Evolutionary conservation across 257 asterid species (phyloP).

Genomic region (Solanum arcanum): DNA sequence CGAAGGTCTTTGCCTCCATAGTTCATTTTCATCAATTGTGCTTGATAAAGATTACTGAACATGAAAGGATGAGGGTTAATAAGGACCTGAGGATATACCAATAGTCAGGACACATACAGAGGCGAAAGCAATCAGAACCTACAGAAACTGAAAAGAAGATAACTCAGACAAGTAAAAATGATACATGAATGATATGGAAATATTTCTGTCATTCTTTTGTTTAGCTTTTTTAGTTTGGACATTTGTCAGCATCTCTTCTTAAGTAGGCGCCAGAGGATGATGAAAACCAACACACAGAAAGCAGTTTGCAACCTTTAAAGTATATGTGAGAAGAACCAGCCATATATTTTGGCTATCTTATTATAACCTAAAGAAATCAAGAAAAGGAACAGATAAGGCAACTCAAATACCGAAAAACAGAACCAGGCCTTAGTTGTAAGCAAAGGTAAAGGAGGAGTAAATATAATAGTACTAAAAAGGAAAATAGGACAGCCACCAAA

Average conservation of each 20-base stretch:
- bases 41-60: constrained; percentile 46
- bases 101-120: not conserved
- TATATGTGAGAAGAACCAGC: not conserved
- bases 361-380: not conserved
- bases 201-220: not conserved
- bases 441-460: not conserved
- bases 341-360: not conserved
- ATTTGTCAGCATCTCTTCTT: not conserved
- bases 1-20: constrained; percentile 41
- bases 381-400: not conserved
- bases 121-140: not conserved
- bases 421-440: not conserved
- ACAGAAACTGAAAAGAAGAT: not conserved
- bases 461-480: not conserved
- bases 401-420: not conserved
- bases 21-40: constrained; percentile 41
- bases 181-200: not conserved
- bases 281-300: not conserved
- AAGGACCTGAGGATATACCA: not conserved
- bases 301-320: not conserved
- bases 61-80: not conserved
- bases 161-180: not conserved
- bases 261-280: not conserved
- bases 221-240: not conserved
- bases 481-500: not conserved